phyloP scores from a whole-genome alignment of 2,329 filamentous ascomycete species.

The Colletotrichum phormii region DNA sequence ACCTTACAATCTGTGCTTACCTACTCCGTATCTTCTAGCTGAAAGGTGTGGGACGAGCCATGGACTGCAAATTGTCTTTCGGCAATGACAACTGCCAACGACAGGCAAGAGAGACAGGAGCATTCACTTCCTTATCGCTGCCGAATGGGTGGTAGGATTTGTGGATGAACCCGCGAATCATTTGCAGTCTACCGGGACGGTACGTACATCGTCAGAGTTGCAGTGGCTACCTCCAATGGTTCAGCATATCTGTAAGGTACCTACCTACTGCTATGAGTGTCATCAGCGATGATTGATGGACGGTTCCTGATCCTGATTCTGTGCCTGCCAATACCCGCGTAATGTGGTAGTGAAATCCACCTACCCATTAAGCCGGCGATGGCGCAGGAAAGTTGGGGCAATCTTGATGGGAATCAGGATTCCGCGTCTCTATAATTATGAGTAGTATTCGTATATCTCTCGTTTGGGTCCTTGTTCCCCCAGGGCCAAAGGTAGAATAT shows the following conservation, averaged over 20 bases:
- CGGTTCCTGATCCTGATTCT: not conserved
- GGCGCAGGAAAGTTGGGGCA: not conserved
- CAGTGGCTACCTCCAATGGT: not conserved
- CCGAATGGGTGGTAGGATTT: not conserved
- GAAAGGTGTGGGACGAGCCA: not conserved
- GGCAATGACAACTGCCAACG: not conserved
- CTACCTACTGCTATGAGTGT: no score
- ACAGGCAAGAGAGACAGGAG: not conserved
- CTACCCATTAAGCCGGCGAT: not conserved
- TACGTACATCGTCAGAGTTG: not conserved
- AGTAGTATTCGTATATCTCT: not conserved
- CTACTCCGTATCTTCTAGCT: not conserved
- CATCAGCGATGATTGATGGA: not conserved
- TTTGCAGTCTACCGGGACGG: not conserved
- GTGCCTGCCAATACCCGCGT: not conserved
- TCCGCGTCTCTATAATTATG: not conserved
- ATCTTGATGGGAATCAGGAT: conserved; percentile 9
- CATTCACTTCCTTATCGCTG: conserved; percentile 12
- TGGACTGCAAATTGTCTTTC: not conserved
- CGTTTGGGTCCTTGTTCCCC: not conserved
- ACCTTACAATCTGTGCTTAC: no score
- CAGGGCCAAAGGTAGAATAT: not conserved
- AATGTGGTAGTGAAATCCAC: conserved; percentile 16
- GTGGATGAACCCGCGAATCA: conserved; percentile 23
- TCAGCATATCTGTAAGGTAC: no score